Evolutionary conservation across 2,329 filamentous ascomycete genomes (phyloP), one percentile per base, ranked within the genome.

Genomic region (Cladosporium sp.): DNA sequence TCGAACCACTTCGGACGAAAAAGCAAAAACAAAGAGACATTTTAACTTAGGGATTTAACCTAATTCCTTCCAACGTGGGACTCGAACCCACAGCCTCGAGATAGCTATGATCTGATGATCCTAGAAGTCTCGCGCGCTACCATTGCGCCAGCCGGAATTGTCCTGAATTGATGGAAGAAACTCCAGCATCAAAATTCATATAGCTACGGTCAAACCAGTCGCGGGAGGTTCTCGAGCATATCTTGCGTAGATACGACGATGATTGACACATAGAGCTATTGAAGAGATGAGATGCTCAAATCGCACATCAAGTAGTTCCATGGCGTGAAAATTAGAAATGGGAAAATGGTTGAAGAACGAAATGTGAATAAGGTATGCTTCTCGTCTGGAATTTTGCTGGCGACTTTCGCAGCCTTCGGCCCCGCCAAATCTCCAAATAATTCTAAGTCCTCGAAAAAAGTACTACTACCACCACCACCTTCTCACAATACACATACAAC

Each of bases 71-170:
- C 56, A 12, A 61, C 56, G 31, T 49, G 64, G 64, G 64, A 65
- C 64, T 65, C 64, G 64, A 65, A 65, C 67, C 67, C 67, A 52
- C 59, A 69, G 59, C 68, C 68, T 69, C 68, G 50, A 69, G 68
- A 69, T 69, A 10, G 4, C 49, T 53, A 16, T 18, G 11, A 10
- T 23, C n/a, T 21, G 23, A 28, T 28, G 26, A 12, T 7, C 10
- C 1, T 69, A 69, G 68, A 69, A 69, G 68, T 69, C 68, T 69
- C 52, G 68, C 68, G 68, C 68, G 68, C 68, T 69, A 69, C 68
- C 68, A 69, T 69, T 69, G 68, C 68, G 68, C 68, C 62, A 69
- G 56, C n/a, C 29, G 29, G 29, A 29, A 29, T 29, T 29, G 29
- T 29, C 29, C 29, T 29, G 29, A 7, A 29, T 29, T 29, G 29